Conservation (phyloP, 352 stramenopile genomes). For the Blastocystis sp. region DNA sequence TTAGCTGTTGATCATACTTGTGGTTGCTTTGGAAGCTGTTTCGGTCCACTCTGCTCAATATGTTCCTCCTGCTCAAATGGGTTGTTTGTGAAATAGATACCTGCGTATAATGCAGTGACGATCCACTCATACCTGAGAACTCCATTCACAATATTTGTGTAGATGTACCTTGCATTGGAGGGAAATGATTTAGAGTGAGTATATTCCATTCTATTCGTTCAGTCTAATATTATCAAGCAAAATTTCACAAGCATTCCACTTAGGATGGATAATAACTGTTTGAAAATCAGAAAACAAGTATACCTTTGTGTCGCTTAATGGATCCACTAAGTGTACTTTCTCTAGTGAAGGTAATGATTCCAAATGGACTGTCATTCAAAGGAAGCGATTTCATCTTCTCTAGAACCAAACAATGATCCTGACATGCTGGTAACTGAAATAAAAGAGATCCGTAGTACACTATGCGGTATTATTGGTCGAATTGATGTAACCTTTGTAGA, state of each 20-base stretch:
- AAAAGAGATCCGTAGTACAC: neutral
- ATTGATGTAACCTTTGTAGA: neutral
- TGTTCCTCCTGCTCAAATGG: neutral
- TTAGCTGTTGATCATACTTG: neutral
- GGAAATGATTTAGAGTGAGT: neutral
- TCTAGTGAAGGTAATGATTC: neutral
- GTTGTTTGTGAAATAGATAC: neutral
- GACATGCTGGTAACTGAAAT: neutral
- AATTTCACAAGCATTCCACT: too few relatives aligned
- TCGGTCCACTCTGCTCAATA: neutral
- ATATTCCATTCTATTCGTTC: too few relatives aligned
- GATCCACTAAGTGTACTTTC: constrained; percentile 33
- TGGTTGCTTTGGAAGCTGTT: neutral
- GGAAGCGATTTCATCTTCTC: neutral
- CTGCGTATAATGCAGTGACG: neutral
- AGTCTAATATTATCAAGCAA: too few relatives aligned
- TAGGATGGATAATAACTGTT: neutral
- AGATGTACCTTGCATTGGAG: neutral
- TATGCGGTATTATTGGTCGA: neutral
- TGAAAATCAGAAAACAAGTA: neutral
- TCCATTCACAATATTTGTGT: neutral
- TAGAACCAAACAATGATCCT: neutral
- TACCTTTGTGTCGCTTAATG: neutral
- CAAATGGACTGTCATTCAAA: neutral
- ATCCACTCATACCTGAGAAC: neutral